phyloP scores from a whole-genome alignment of 73 alveolate genomes.

The Tetrahymena elliotti region DNA sequence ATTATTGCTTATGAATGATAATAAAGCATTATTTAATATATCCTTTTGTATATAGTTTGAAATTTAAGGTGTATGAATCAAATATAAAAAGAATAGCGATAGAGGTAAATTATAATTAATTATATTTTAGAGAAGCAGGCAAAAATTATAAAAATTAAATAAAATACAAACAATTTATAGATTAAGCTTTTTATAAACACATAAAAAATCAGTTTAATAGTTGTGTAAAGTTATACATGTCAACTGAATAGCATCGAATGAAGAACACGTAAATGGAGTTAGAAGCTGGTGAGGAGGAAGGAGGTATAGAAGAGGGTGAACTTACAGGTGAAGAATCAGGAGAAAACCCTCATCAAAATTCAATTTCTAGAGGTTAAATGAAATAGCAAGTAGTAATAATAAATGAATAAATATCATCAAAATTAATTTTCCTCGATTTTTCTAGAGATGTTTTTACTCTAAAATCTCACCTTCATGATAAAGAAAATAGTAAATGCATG shows the following conservation, averaged over 20 bases:
- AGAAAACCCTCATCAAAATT: neutral
- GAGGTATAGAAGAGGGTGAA: neutral
- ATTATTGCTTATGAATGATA: no score
- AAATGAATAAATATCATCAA: neutral
- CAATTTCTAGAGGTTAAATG: neutral
- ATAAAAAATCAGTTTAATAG: neutral
- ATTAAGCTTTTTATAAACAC: neutral
- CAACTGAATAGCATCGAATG: neutral
- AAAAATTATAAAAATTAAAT: neutral
- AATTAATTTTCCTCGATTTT: neutral
- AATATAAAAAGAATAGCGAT: neutral
- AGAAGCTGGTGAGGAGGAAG: constrained; percentile 1
- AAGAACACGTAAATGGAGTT: neutral
- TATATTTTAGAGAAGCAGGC: neutral
- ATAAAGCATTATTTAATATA: no score
- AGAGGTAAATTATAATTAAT: neutral
- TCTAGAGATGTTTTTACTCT: neutral
- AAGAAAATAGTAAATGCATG: neutral
- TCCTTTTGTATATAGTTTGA: neutral
- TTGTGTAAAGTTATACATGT: neutral
- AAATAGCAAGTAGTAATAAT: neutral
- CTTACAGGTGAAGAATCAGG: neutral
- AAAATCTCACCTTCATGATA: neutral
- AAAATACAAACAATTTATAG: neutral
- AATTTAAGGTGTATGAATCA: neutral